These are phyloP conservation scores for Perkinsela sp. DNA, from an alignment of 208 protist species.

Conservation along the genomic window DNA sequence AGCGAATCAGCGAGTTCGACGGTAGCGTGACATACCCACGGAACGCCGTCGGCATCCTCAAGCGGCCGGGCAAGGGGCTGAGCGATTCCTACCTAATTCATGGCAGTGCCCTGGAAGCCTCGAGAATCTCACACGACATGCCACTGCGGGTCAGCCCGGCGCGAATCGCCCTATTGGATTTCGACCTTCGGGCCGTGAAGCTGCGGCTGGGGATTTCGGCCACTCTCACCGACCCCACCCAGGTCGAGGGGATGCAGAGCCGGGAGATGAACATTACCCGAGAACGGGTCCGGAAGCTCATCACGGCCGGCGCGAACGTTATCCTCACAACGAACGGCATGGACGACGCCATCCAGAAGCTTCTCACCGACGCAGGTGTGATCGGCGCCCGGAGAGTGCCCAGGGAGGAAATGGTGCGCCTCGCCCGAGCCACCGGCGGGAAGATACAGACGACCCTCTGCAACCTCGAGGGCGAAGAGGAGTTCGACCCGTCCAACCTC, in stretches of 20 bases:
- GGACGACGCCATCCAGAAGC: conserved; percentile 93
- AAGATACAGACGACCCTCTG: conserved; percentile 73
- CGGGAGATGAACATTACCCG: conserved; percentile 88
- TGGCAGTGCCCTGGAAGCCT: conserved; percentile 87
- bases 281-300: conserved; percentile 85
- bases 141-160: conserved; percentile 72
- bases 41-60: conserved; percentile 88
- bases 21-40: conserved; percentile 79
- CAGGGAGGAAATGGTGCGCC: conserved; percentile 83
- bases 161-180: conserved; percentile 95
- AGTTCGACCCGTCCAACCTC: conserved; percentile 72
- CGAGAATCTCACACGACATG: conserved; percentile 87
- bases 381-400: conserved; percentile 82
- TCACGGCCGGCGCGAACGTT: conserved; percentile 90
- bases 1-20: conserved; percentile 61
- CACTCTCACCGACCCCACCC: conserved; percentile 79
- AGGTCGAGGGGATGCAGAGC: conserved; percentile 85
- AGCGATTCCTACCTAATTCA: conserved; percentile 68
- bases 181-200: conserved; percentile 85
- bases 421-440: conserved; percentile 86
- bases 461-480: conserved; percentile 86
- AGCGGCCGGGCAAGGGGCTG: conserved; percentile 81
- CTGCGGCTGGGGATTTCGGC: conserved; percentile 90
- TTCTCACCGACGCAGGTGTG: conserved; percentile 85
- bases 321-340: conserved; percentile 97